Evolutionary conservation across 2,329 filamentous ascomycete genomes (phyloP).

Genomic region (Fusarium oligoseptatum): DNA sequence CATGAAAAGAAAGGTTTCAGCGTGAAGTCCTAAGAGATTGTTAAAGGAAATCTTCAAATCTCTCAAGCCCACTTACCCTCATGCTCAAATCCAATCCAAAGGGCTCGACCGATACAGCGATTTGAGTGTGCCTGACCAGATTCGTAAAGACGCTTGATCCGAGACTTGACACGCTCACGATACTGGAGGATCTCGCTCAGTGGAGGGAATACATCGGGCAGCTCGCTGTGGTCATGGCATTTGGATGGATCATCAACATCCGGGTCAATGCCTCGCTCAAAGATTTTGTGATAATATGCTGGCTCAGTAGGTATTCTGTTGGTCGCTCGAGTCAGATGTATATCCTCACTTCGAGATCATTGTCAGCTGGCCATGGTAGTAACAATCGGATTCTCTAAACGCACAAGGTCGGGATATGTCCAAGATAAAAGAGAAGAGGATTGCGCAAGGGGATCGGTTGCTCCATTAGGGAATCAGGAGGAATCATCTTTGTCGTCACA

Average conservation of each 20-base stretch:
- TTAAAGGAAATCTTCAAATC: neutral
- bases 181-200: conserved; percentile 21
- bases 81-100: conserved; percentile 39
- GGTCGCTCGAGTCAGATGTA: conserved; percentile 16
- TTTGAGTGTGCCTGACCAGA: neutral
- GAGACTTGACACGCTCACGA: conserved; percentile 20
- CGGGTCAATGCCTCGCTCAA: conserved; percentile 15
- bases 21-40: conserved; percentile 12
- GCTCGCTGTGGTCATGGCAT: conserved; percentile 34
- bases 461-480: conserved; percentile 20
- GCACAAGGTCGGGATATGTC: conserved; percentile 36
- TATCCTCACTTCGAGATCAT: conserved; percentile 19
- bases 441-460: conserved; percentile 32
- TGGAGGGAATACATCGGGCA: conserved; percentile 22
- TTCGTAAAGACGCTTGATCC: conserved; percentile 13
- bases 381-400: neutral
- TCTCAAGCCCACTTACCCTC: conserved; percentile 6
- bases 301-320: neutral
- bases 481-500: conserved; percentile 25
- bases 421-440: conserved; percentile 26
- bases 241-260: conserved; percentile 26
- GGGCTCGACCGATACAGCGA: conserved; percentile 12
- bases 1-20: conserved; percentile 35
- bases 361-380: too few species aligned
- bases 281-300: neutral